Evolutionary conservation across 2,329 filamentous ascomycete species (phyloP), one percentile per base, ranked within the genome.

Genomic region (Cyphellophora europaea): DNA sequence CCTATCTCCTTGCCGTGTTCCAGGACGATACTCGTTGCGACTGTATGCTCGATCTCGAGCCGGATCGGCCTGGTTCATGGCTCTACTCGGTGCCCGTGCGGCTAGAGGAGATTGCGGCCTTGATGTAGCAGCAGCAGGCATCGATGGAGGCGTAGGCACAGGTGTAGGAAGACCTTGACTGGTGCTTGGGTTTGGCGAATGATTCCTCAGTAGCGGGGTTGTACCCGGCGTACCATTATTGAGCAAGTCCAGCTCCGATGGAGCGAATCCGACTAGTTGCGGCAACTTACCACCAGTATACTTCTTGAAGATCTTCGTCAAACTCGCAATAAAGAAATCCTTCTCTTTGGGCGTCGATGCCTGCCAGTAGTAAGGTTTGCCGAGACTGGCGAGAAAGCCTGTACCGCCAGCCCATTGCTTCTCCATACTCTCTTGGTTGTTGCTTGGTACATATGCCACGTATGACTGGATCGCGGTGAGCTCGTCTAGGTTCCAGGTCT

Each of bases 321-420:
- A 63, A 58, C 88, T 95, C 19, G 84, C 87, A 52, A 98, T 91
- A 60, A 98, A 98, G 63, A 96, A 96, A 55, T 94, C 89, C 68
- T 95, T 96, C 62, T 98, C 91, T 64, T 95, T 95, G 35, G 84
- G 74, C 1, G 85, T 91, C 45, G 86, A 79, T 19, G 91, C 87
- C 58, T 93, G 78, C 91, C 91, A 98, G 58, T 91, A 98, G 61
- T 98, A 98, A 0, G 87, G 83, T 58, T 98, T 98, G 16, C 82
- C 81, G 17, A 98, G 74, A 2, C 80, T 91, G 33, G 96, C 85
- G 16, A 82, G 68, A 54, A 98, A 96, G 11, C 91, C 91, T 29
- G 77, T 76, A 38, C 80, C 79, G 34, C 82, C 79, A 14, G 86
- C 89, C 83, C 84, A 93, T 54, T 81, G 60, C 49, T 77, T 75